Evolutionary conservation across 768 basidiomycete species (phyloP).

Genomic region (Tremella fuciformis): DNA sequence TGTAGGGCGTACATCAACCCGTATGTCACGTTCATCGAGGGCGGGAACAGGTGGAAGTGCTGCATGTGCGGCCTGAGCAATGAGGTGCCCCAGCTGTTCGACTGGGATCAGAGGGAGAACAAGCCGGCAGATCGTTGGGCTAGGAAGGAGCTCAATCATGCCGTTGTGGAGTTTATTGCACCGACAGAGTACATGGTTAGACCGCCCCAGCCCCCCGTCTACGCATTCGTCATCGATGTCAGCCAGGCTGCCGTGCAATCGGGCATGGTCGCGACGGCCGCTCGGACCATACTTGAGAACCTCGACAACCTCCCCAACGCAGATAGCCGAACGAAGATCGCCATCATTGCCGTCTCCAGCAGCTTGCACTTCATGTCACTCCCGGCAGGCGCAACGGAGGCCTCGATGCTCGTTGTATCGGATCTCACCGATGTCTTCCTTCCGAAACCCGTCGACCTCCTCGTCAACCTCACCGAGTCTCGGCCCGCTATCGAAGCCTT

Average conservation of each 20-base stretch:
- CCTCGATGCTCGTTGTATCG: conserved; percentile 93
- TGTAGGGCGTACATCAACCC: conserved; percentile 98
- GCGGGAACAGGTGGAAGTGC: conserved; percentile 98
- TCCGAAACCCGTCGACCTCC: conserved; percentile 92
- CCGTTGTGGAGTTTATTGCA: conserved; percentile 94
- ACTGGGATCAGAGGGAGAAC: conserved; percentile 93
- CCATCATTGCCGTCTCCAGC: conserved; percentile 85
- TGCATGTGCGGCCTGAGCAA: conserved; percentile 99
- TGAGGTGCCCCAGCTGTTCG: conserved; percentile 95
- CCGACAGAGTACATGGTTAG: conserved; percentile 99
- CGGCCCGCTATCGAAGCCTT: conserved; percentile 75
- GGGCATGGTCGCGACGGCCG: conserved; percentile 98
- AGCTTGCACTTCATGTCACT: conserved; percentile 96
- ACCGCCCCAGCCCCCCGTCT: conserved; percentile 94
- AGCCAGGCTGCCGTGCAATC: conserved; percentile 87
- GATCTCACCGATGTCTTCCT: conserved; percentile 97
- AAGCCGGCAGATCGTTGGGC: conserved; percentile 94
- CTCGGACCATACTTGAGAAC: conserved; percentile 90
- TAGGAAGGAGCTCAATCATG: conserved; percentile 86
- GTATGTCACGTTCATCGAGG: conserved; percentile 95
- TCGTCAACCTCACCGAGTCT: conserved; percentile 87
- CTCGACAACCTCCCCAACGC: conserved; percentile 94
- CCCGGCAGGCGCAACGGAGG: conserved; percentile 62
- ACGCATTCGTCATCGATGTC: conserved; percentile 95
- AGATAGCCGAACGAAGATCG: conserved; percentile 85